Evolutionary conservation across 441 rosid genomes (phyloP).

Genomic region (Isatis lusitanica): DNA sequence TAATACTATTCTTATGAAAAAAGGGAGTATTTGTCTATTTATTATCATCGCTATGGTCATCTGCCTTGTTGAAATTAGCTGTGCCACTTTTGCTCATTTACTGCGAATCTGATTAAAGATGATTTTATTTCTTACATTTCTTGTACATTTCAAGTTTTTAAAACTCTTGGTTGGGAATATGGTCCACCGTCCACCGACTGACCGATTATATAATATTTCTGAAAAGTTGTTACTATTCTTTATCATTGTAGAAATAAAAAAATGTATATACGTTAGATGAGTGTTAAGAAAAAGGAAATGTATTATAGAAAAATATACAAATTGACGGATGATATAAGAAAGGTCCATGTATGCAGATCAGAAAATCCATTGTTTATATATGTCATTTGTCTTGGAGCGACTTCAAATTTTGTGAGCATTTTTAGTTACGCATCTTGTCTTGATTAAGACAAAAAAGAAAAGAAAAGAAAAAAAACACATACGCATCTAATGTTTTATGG

Average conservation of each 20-base stretch:
- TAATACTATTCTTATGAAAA: not conserved
- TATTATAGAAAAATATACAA: no score
- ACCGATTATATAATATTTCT: not conserved
- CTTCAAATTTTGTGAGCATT: not conserved
- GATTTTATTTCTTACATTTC: not conserved
- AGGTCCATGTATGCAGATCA: constrained; percentile 13
- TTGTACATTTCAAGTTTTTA: not conserved
- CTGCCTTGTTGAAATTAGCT: constrained; percentile 13
- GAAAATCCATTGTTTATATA: not conserved
- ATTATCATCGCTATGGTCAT: constrained; percentile 1
- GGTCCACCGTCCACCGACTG: constrained; percentile 20
- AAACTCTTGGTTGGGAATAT: constrained; percentile 2
- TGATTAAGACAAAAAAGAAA: no score
- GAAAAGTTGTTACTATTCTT: no score
- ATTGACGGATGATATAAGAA: not conserved
- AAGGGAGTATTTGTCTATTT: not conserved
- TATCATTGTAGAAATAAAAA: no score
- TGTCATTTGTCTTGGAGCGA: not conserved
- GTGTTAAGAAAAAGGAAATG: no score
- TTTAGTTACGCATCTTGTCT: not conserved
- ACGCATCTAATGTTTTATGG: not conserved
- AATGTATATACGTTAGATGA: not conserved
- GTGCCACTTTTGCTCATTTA: constrained; percentile 32
- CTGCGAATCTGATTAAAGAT: constrained; percentile 15
- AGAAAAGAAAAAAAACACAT: not conserved